Percentiles rank a stretch among this genome's conserved stretches.
phyloP scores from a whole-genome alignment of 2,329 filamentous ascomycete genomes.

The Pseudocercospora eumusae region DNA sequence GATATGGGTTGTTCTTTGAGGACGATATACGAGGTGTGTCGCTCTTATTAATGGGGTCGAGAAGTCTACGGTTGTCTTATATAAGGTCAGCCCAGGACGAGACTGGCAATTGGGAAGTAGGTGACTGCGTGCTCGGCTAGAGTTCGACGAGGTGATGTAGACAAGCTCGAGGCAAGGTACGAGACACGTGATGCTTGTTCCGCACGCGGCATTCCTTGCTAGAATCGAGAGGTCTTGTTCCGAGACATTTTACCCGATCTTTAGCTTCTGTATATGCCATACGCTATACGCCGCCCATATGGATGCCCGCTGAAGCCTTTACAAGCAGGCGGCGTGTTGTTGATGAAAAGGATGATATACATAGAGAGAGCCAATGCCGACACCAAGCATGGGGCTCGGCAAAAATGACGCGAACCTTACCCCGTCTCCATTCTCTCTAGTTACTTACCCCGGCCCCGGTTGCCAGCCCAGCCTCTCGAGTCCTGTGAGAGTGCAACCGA shows the following conservation, averaged over 20 bases:
- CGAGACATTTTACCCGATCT: neutral
- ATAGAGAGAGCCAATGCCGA: neutral
- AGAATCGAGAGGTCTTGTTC: neutral
- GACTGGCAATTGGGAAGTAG: slow-evolving; percentile 9
- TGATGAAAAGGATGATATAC: slow-evolving; percentile 1
- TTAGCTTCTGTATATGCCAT: no score
- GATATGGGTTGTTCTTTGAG: slow-evolving; percentile 59
- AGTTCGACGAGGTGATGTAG: no score
- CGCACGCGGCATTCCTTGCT: neutral
- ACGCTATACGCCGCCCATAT: neutral
- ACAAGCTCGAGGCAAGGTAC: neutral
- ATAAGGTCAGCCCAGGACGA: no score
- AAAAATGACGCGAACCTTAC: slow-evolving; percentile 16
- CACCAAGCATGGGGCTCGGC: slow-evolving; percentile 9
- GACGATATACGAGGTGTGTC: no score
- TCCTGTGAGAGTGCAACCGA: no score
- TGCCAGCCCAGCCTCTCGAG: slow-evolving; percentile 12
- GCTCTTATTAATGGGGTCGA: slow-evolving; percentile 4
- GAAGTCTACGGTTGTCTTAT: neutral
- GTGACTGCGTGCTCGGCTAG: no score
- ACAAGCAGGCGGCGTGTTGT: neutral
- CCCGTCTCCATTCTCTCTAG: no score
- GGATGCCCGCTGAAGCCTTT: neutral
- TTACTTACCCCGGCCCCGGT: slow-evolving; percentile 8
- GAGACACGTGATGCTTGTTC: neutral